These are phyloP conservation scores for Carnegiea gigantea DNA, from an alignment of 179 eudicot species.

Conservation along the genomic window DNA sequence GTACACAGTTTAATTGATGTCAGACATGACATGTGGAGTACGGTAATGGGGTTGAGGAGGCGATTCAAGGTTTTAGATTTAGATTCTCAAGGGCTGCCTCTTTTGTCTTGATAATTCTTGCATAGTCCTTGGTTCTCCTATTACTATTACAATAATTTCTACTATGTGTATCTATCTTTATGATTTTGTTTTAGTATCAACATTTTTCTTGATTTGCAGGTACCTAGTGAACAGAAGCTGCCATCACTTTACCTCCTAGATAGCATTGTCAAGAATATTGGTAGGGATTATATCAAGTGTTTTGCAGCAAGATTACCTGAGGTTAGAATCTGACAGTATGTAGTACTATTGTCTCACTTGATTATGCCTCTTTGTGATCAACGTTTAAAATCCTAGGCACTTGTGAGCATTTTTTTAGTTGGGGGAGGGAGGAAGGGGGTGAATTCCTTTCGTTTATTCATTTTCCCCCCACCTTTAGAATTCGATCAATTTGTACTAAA, in stretches of 20 bases:
- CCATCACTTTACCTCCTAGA: slow-evolving; percentile 96
- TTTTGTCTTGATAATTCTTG: slow-evolving; percentile 1
- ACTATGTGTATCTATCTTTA: not conserved
- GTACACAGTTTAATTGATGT: not conserved
- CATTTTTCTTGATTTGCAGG: slow-evolving; percentile 53
- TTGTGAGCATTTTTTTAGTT: not conserved
- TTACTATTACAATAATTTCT: not conserved
- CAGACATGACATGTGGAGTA: not conserved
- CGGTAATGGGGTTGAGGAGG: slow-evolving; percentile 8
- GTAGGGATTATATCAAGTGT: slow-evolving; percentile 84
- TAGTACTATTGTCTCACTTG: slow-evolving; percentile 1
- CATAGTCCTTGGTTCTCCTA: not conserved
- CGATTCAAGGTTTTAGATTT: slow-evolving; percentile 1
- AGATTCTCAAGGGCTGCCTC: not conserved
- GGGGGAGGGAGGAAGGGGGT: not conserved
- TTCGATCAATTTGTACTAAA: too few species aligned
- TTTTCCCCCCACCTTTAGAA: not conserved
- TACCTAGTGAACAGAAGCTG: slow-evolving; percentile 93
- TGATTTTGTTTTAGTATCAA: slow-evolving; percentile 20
- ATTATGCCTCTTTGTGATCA: not conserved
- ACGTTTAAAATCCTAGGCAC: not conserved
- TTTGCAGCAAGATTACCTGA: slow-evolving; percentile 87
- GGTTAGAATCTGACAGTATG: slow-evolving; percentile 55
- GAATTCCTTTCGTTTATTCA: not conserved
- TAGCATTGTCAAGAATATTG: slow-evolving; percentile 99